These are phyloP conservation scores for Arachnopeziza araneosa DNA, from an alignment of 2,329 filamentous ascomycete species.

Conservation along the genomic window DNA sequence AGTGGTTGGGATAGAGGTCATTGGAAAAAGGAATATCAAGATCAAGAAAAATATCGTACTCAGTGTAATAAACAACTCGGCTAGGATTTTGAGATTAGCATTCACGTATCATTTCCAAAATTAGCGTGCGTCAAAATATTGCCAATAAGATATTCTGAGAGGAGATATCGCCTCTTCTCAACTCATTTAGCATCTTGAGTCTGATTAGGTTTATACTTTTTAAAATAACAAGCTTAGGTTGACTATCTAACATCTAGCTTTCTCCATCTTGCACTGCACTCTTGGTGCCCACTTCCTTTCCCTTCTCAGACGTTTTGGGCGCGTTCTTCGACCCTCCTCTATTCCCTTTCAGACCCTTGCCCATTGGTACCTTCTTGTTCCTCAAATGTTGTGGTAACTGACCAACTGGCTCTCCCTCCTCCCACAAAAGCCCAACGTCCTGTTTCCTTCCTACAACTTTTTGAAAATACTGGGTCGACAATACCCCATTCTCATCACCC, in stretches of 20 bases:
- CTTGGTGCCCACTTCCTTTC: background rate
- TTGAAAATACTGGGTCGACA: constrained; percentile 64
- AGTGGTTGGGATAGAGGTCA: too few species aligned
- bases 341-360: constrained; percentile 15
- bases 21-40: too few species aligned
- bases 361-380: constrained; percentile 39
- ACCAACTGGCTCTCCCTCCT: constrained; percentile 59
- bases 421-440: constrained; percentile 62
- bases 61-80: too few species aligned
- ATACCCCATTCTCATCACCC: constrained; percentile 52
- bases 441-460: constrained; percentile 59
- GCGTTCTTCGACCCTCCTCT: background rate
- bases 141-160: too few species aligned
- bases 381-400: constrained; percentile 60
- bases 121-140: too few species aligned
- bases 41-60: too few species aligned
- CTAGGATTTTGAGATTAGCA: too few species aligned
- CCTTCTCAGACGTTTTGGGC: background rate
- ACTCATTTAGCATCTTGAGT: too few species aligned
- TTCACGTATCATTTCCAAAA: too few species aligned
- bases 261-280: background rate
- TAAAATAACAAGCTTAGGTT: too few species aligned
- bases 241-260: background rate
- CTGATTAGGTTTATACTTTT: too few species aligned
- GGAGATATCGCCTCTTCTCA: too few species aligned